A percentile compares a stretch with the other conserved stretches of the same genome.
Conservation (phyloP, 331 rosid species). For the Telfairia occidentalis region DNA sequence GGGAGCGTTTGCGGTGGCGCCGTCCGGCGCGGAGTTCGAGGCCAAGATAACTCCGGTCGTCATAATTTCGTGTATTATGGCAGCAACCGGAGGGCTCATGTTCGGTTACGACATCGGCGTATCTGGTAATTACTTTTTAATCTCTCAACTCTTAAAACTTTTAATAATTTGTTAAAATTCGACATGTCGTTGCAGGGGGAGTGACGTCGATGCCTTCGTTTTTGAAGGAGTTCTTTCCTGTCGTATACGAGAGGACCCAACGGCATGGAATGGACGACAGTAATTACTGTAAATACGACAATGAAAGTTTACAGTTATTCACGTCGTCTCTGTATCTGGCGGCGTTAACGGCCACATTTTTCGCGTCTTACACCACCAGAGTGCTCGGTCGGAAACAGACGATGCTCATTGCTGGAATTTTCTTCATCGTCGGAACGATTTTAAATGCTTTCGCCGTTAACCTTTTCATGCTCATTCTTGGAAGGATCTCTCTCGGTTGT, state of each 20-base stretch:
- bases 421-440: constrained; percentile 42
- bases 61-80: constrained; percentile 68
- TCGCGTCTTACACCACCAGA: constrained; percentile 31
- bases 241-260: constrained; percentile 23
- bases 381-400: constrained; percentile 37
- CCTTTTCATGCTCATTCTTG: constrained; percentile 31
- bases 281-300: constrained; percentile 70
- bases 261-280: constrained; percentile 7
- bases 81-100: constrained; percentile 93
- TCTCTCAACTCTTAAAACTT: too few relatives aligned
- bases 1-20: constrained; percentile 29
- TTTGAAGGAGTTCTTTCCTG: constrained; percentile 67
- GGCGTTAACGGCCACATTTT: constrained; percentile 39
- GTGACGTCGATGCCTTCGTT: constrained; percentile 64
- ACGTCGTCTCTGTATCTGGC: constrained; percentile 75
- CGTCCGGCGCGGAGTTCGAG: constrained; percentile 36
- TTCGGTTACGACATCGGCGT: constrained; percentile 73
- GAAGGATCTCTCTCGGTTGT: constrained; percentile 48
- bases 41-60: constrained; percentile 76
- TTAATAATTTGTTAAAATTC: too few relatives aligned
- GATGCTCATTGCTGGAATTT: constrained; percentile 41
- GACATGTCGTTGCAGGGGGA: too few relatives aligned
- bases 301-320: constrained; percentile 44
- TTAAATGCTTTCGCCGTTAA: constrained; percentile 20
- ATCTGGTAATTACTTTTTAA: too few relatives aligned